phyloP scores from a whole-genome alignment of 2,329 filamentous ascomycete genomes.

The Botrytis medusae region DNA sequence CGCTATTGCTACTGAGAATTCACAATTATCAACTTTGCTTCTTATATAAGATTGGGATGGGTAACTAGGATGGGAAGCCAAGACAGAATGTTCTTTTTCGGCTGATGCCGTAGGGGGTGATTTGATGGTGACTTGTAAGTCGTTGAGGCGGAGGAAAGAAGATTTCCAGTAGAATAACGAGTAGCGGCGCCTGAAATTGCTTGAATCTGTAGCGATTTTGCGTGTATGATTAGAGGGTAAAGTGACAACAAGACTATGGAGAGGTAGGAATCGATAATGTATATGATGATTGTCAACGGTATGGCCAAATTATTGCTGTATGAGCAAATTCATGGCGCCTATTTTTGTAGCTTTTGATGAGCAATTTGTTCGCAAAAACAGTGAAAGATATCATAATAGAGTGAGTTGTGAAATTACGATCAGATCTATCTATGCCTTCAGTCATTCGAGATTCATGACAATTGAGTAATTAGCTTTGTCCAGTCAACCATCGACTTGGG shows the following conservation, averaged over 20 bases:
- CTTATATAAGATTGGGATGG: neutral
- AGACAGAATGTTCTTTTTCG: neutral
- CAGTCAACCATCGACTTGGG: neutral
- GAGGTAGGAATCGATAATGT: neutral
- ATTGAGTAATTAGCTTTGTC: neutral
- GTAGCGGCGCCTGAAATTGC: neutral
- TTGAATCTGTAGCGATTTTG: neutral
- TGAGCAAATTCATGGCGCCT: rapidly evolving
- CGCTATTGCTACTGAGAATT: neutral
- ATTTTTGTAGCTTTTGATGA: neutral
- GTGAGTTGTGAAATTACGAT: no score
- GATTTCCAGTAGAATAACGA: rapidly evolving
- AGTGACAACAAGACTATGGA: neutral
- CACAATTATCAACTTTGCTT: neutral
- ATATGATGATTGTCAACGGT: neutral
- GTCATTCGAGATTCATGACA: neutral
- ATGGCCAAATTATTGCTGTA: neutral
- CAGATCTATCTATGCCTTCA: neutral
- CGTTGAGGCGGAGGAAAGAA: neutral
- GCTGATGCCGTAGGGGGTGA: neutral
- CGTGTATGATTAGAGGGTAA: neutral
- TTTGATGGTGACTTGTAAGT: neutral
- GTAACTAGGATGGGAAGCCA: neutral
- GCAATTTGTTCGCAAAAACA: neutral
- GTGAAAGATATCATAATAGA: neutral